Percentiles rank a stretch among this genome's conserved stretches.
Evolutionary conservation across 2,329 filamentous ascomycete genomes (phyloP).

Genomic region (Scytalidium lignicola): DNA sequence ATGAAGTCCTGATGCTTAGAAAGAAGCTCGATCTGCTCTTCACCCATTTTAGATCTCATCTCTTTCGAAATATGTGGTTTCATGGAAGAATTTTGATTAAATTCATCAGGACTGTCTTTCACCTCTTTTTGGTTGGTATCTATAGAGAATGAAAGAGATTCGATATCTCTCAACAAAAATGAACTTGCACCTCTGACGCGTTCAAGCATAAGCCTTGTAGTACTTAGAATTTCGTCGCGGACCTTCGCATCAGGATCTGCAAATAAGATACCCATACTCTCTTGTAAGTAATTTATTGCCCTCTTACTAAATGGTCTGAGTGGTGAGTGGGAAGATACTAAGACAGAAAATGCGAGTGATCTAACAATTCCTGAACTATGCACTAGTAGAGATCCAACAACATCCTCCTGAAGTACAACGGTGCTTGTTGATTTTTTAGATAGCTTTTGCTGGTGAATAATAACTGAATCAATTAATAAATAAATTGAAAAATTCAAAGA

Average conservation of each 20-base stretch:
- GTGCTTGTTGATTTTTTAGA: slow-evolving; percentile 26
- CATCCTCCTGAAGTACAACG: slow-evolving; percentile 33
- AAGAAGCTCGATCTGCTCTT: slow-evolving; percentile 10
- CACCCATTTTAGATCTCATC: not conserved
- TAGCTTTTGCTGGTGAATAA: slow-evolving; percentile 28
- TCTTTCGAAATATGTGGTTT: slow-evolving; percentile 24
- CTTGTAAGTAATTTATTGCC: slow-evolving; percentile 57
- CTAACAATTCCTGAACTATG: slow-evolving; percentile 61
- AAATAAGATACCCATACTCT: slow-evolving; percentile 66
- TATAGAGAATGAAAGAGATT: slow-evolving; percentile 11
- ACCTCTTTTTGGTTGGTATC: slow-evolving; percentile 16
- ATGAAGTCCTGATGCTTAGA: slow-evolving; percentile 59
- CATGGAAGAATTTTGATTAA: not conserved
- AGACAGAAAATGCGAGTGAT: slow-evolving; percentile 73
- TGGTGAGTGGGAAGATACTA: slow-evolving; percentile 70
- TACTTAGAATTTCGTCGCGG: slow-evolving; percentile 71
- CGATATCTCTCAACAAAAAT: slow-evolving; percentile 40
- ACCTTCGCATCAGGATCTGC: slow-evolving; percentile 83
- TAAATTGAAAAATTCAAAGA: slow-evolving; percentile 7
- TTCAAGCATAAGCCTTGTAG: slow-evolving; percentile 71
- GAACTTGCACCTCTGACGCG: slow-evolving; percentile 65
- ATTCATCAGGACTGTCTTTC: not conserved
- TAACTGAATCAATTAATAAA: slow-evolving; percentile 9
- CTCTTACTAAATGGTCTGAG: slow-evolving; percentile 64
- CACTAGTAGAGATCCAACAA: slow-evolving; percentile 48